Percentiles rank a stretch among this genome's conserved stretches.
These are phyloP conservation scores for Coemansia sp. DNA, from an alignment of 192 early-diverging fungal species.

Conservation along the genomic window DNA sequence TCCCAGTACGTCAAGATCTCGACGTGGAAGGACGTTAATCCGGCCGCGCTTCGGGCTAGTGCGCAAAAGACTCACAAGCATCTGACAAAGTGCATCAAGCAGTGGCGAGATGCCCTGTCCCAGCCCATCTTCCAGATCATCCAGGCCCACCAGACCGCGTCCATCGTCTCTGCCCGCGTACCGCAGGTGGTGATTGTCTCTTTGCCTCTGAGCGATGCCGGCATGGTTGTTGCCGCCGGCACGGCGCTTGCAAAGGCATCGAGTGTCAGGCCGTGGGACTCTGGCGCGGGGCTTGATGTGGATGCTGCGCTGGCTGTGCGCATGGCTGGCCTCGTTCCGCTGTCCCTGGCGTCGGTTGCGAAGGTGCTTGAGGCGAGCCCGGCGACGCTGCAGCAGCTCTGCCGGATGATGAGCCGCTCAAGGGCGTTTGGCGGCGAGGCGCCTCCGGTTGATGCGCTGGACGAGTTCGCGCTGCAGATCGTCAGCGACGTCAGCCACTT, in stretches of 20 bases:
- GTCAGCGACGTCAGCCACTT: conserved; percentile 43
- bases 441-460: conserved; percentile 1
- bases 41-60: conserved; percentile 84
- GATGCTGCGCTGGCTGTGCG: neutral
- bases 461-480: conserved; percentile 31
- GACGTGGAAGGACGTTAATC: conserved; percentile 95
- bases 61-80: conserved; percentile 90
- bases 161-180: conserved; percentile 19
- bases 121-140: conserved; percentile 63
- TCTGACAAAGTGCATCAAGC: conserved; percentile 84
- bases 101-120: conserved; percentile 77
- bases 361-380: conserved; percentile 31
- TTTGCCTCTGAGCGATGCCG: conserved; percentile 28
- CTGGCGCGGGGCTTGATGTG: neutral
- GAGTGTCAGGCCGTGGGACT: neutral
- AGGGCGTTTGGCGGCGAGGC: conserved; percentile 5
- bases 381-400: conserved; percentile 18
- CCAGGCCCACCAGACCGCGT: conserved; percentile 26
- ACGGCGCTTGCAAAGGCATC: neutral
- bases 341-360: conserved; percentile 6
- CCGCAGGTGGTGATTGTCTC: conserved; percentile 17
- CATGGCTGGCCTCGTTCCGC: conserved; percentile 3
- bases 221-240: conserved; percentile 12
- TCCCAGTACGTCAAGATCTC: conserved; percentile 94
- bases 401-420: conserved; percentile 13